Percentiles rank a stretch among this genome's conserved stretches.
These are phyloP conservation scores for Arthrobotrys megalospora DNA, from an alignment of 2,329 filamentous ascomycete species.

Conservation along the genomic window DNA sequence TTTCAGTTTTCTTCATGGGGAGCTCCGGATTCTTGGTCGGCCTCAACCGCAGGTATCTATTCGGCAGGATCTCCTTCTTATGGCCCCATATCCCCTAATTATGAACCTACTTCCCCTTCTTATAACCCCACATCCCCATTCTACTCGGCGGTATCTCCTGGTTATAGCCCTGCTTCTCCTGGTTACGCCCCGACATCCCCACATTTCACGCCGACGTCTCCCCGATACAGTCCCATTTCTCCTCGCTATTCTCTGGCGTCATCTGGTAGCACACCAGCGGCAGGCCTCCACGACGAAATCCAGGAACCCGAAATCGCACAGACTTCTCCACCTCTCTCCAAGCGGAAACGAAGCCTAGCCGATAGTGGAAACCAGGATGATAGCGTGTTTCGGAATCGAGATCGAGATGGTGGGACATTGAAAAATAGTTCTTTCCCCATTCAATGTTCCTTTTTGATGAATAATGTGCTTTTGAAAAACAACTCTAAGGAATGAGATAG, in stretches of 20 bases:
- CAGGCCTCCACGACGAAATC: background rate
- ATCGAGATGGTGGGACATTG: background rate
- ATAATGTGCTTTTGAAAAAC: background rate
- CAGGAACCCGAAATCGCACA: constrained; percentile 1
- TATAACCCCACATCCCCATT: constrained; percentile 10
- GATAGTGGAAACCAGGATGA: constrained; percentile 11
- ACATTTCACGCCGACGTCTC: constrained; percentile 2
- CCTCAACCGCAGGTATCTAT: background rate
- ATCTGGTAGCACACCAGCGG: background rate
- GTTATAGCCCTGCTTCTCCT: constrained; percentile 7
- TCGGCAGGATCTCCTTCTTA: background rate
- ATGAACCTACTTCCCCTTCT: background rate
- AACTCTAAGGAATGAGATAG: background rate
- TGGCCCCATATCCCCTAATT: background rate
- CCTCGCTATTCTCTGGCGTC: constrained; percentile 12
- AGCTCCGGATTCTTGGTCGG: background rate
- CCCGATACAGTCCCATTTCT: background rate
- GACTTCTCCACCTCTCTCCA: constrained; percentile 9
- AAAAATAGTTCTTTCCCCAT: constrained; percentile 11
- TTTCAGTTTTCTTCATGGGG: background rate
- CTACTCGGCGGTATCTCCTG: constrained; percentile 7
- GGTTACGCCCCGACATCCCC: background rate
- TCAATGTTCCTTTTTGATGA: background rate
- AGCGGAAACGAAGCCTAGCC: constrained; percentile 9
- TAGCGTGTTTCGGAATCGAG: background rate